Evolutionary conservation across 208 protist genomes (phyloP).

Genomic region (Acanthamoeba healyi): DNA sequence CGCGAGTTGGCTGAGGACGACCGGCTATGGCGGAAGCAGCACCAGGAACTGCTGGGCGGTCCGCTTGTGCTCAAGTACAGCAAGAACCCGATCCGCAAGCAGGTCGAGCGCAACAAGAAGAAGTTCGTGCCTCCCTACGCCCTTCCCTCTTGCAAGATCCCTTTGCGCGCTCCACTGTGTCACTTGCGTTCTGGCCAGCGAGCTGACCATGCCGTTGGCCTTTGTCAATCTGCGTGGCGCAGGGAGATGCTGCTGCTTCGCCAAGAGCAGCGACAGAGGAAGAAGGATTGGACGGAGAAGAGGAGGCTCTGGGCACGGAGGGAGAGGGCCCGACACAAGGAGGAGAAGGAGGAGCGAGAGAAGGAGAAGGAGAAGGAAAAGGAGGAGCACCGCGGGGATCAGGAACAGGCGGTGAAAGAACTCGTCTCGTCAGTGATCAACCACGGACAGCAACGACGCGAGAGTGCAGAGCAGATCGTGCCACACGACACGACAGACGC

Average conservation of each 20-base stretch:
- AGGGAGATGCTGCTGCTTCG: constrained; percentile 21
- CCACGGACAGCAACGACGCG: neutral
- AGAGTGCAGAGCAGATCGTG: neutral
- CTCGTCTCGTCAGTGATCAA: neutral
- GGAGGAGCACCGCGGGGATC: neutral
- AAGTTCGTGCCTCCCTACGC: neutral
- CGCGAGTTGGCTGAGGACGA: constrained; percentile 48
- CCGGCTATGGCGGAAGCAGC: neutral
- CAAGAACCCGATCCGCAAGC: constrained; percentile 64
- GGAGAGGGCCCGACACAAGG: constrained; percentile 13
- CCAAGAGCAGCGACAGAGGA: constrained; percentile 12
- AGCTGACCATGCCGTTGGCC: too few species aligned
- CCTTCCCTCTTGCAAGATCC: neutral
- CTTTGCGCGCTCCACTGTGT: neutral
- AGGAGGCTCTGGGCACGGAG: constrained; percentile 1
- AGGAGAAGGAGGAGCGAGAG: neutral
- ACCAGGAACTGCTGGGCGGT: constrained; percentile 3
- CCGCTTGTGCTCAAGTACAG: constrained; percentile 63
- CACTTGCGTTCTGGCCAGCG: too few species aligned
- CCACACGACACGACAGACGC: neutral
- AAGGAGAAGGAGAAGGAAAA: neutral
- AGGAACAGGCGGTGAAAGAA: neutral
- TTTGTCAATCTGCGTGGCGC: neutral
- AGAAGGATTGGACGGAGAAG: constrained; percentile 61
- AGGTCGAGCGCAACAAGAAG: constrained; percentile 44